Evolutionary conservation across 805 yeast genomes (phyloP), one percentile per base, ranked within the genome.

Genomic region (Vanderwaltozyma yarrowii): DNA sequence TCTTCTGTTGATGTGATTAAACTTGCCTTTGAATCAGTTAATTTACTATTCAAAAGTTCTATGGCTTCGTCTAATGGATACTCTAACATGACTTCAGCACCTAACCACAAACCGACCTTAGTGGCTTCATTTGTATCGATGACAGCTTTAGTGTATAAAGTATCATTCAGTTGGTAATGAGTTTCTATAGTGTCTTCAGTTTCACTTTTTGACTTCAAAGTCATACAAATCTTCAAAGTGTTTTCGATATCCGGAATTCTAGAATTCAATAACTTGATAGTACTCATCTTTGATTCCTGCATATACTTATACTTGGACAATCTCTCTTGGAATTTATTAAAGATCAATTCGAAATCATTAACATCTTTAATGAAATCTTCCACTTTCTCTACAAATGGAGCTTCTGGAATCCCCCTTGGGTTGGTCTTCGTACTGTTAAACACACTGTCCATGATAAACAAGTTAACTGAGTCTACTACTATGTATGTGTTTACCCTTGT

Each of bases 21-120:
- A 45, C 74, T 80, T 29, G 70, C 65, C 47, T 72, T 64, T 13
- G 94, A 87, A 25, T 74, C 73, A 12, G 59, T 58, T 43, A 88
- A 69, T 56, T 89, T 76, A 28, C 69, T 69, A 11, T 66, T 53
- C 39, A 92, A 65, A 48, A 92, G 67, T 26, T 69, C 78, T 34
- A 78, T 71, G 2, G 98, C 98, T 58, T 92, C 98, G 28, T 73
- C 82, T 19, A 86, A 65, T 12, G 95, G 88, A 54, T 89, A 92
- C 56, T 92, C 97, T 54, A 92, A 69, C 97, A 92, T 89, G 8
- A 89, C 88, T 50, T 87, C 95, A 0, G 98, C 98, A 10, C 98
- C 98, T n/a, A 92, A 70, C 98, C 98, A 92, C 34, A 92, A 67
- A 45, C 77, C 77, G 2, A 92, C 97, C 21, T 71, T 73, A 33